A percentile compares a stretch with the other conserved stretches of the same genome.
phyloP scores from a whole-genome alignment of 768 basidiomycete species.

The Mycena vulgaris region DNA sequence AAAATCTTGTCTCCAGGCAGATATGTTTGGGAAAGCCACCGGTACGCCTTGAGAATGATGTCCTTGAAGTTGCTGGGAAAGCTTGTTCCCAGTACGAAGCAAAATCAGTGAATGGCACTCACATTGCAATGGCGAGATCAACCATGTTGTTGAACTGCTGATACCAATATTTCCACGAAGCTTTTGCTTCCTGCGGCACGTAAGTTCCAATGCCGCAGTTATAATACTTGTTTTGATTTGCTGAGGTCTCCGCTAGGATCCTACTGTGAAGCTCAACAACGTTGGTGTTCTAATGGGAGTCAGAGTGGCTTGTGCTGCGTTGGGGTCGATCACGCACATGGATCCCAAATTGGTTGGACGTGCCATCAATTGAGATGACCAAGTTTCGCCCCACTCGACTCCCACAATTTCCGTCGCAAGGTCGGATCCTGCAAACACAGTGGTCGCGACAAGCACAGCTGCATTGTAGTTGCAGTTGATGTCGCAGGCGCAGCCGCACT shows the following conservation, averaged over 20 bases:
- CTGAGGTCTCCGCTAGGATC: conserved; percentile 41
- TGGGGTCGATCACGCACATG: conserved; percentile 44
- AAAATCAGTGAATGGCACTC: conserved; percentile 9
- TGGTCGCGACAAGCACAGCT: not conserved
- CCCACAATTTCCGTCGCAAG: conserved; percentile 5
- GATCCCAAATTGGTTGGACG: too few relatives aligned
- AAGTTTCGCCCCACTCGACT: not conserved
- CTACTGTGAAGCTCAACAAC: conserved; percentile 49
- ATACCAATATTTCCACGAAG: conserved; percentile 34
- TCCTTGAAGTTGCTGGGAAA: conserved; percentile 47
- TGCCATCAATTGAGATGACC: not conserved
- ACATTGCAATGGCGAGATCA: conserved; percentile 58
- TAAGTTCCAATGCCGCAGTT: conserved; percentile 53
- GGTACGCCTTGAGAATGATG: conserved; percentile 24
- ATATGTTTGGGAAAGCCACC: conserved; percentile 15
- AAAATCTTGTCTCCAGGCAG: conserved; percentile 4
- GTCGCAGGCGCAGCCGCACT: not conserved
- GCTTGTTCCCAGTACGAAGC: not conserved
- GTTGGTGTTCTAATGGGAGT: conserved; percentile 50
- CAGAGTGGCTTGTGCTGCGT: too few relatives aligned
- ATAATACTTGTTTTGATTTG: too few relatives aligned
- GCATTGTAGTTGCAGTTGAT: conserved; percentile 6
- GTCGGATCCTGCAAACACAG: not conserved
- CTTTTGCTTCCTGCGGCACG: conserved; percentile 39
- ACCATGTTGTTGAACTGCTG: conserved; percentile 44